phyloP scores from a whole-genome alignment of 768 basidiomycete species.

The Kwoniella sp. region DNA sequence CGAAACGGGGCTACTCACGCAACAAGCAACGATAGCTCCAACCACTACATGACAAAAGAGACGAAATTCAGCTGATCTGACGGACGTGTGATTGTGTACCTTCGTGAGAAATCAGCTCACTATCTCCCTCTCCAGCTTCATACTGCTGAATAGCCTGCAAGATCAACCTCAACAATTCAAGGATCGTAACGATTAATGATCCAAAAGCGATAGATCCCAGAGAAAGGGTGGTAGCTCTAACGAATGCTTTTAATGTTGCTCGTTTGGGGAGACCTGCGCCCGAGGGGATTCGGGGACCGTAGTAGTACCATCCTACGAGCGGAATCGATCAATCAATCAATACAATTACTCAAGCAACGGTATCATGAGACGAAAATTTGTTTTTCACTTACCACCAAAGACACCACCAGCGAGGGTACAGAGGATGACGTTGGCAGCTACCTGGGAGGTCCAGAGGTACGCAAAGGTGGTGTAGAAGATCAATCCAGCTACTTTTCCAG shows the following conservation, averaged over 20 bases:
- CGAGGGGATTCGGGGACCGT: constrained; percentile 69
- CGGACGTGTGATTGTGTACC: not conserved
- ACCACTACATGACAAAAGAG: constrained; percentile 63
- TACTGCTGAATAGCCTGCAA: constrained; percentile 58
- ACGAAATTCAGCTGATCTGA: constrained; percentile 7
- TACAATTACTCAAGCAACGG: too few species aligned
- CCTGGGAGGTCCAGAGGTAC: constrained; percentile 84
- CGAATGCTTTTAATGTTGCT: constrained; percentile 70
- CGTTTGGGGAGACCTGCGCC: constrained; percentile 66
- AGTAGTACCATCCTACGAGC: constrained; percentile 72
- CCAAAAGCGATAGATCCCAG: constrained; percentile 85
- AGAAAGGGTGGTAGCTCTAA: constrained; percentile 73
- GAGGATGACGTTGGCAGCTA: constrained; percentile 74
- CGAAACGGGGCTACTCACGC: constrained; percentile 56
- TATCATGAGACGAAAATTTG: too few species aligned
- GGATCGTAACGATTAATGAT: constrained; percentile 75
- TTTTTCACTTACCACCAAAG: constrained; percentile 62
- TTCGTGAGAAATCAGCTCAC: constrained; percentile 19
- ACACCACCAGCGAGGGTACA: constrained; percentile 79
- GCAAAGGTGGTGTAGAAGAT: constrained; percentile 77
- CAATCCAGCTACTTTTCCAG: constrained; percentile 73
- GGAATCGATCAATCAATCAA: constrained; percentile 8
- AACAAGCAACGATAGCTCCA: constrained; percentile 73
- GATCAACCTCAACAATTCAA: constrained; percentile 69
- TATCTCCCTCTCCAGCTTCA: constrained; percentile 51